Conservation (phyloP, 768 basidiomycete species). For the Rhizopogon sp. region DNA sequence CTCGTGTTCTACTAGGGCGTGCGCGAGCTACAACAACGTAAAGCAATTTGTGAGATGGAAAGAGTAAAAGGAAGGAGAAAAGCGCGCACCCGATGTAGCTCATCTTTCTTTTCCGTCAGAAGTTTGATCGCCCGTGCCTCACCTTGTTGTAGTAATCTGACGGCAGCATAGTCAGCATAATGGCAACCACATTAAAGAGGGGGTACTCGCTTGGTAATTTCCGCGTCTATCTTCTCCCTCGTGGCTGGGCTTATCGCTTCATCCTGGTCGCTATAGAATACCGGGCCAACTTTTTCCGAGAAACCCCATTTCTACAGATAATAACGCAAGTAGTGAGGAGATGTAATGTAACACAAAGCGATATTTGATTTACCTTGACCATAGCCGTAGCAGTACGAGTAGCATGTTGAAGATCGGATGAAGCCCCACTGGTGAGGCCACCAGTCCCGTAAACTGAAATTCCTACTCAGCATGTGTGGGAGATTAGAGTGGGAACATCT, state of each 20-base stretch:
- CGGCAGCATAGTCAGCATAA: not conserved
- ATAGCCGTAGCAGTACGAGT: constrained; percentile 77
- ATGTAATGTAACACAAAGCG: constrained; percentile 3
- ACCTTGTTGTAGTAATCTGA: constrained; percentile 62
- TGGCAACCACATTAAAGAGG: not conserved
- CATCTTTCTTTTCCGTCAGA: constrained; percentile 61
- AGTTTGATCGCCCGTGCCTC: constrained; percentile 62
- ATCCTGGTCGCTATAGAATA: constrained; percentile 72
- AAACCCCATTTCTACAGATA: constrained; percentile 65
- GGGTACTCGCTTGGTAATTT: constrained; percentile 68
- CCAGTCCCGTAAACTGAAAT: constrained; percentile 77
- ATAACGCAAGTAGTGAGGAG: not conserved
- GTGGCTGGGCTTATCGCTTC: constrained; percentile 68
- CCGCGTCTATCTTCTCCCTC: constrained; percentile 82
- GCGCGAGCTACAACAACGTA: constrained; percentile 58
- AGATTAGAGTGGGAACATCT: constrained; percentile 19
- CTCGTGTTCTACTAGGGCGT: constrained; percentile 92
- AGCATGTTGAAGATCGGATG: constrained; percentile 79
- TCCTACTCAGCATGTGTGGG: constrained; percentile 7
- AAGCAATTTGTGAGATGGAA: not conserved
- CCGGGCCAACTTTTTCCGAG: constrained; percentile 75
- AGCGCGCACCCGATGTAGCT: constrained; percentile 64
- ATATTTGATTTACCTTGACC: constrained; percentile 63
- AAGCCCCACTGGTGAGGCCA: constrained; percentile 87
- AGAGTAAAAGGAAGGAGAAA: not conserved